These are phyloP conservation scores for Aspergillus pseudoterreus DNA, from an alignment of 2,329 filamentous ascomycete species.

Conservation along the genomic window DNA sequence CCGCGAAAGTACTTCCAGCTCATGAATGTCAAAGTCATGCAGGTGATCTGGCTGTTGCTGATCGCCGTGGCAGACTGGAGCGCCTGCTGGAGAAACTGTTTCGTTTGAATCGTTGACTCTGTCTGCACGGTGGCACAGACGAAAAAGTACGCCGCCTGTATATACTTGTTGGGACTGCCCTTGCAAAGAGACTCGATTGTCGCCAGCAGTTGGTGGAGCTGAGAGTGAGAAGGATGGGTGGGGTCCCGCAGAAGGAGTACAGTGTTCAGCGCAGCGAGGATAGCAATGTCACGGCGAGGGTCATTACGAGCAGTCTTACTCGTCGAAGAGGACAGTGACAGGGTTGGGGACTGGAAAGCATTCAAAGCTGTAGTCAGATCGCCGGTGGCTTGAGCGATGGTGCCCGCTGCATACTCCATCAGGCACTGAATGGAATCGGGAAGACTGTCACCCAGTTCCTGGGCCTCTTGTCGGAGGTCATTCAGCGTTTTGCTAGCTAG, in stretches of 20 bases:
- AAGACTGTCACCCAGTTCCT: constrained; percentile 41
- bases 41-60: constrained; percentile 74
- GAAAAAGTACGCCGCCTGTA: constrained; percentile 74
- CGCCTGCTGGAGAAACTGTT: constrained; percentile 71
- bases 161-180: constrained; percentile 67
- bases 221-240: constrained; percentile 53
- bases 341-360: constrained; percentile 61
- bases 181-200: constrained; percentile 65
- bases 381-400: constrained; percentile 73
- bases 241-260: constrained; percentile 69
- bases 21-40: constrained; percentile 82
- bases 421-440: constrained; percentile 49
- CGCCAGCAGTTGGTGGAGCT: constrained; percentile 60
- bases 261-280: constrained; percentile 62
- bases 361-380: constrained; percentile 64
- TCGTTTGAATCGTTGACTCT: constrained; percentile 70
- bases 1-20: constrained; percentile 76
- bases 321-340: constrained; percentile 49
- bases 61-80: constrained; percentile 66
- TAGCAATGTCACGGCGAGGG: constrained; percentile 59
- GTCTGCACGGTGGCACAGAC: constrained; percentile 66
- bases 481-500: constrained; percentile 58
- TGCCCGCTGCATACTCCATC: constrained; percentile 68
- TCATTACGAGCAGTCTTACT: constrained; percentile 43
- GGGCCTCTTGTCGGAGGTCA: constrained; percentile 48